Percentiles rank a stretch among this genome's conserved stretches.
These are phyloP conservation scores for Diaporthe caulivora DNA, from an alignment of 2,329 filamentous ascomycete species.

Conservation along the genomic window DNA sequence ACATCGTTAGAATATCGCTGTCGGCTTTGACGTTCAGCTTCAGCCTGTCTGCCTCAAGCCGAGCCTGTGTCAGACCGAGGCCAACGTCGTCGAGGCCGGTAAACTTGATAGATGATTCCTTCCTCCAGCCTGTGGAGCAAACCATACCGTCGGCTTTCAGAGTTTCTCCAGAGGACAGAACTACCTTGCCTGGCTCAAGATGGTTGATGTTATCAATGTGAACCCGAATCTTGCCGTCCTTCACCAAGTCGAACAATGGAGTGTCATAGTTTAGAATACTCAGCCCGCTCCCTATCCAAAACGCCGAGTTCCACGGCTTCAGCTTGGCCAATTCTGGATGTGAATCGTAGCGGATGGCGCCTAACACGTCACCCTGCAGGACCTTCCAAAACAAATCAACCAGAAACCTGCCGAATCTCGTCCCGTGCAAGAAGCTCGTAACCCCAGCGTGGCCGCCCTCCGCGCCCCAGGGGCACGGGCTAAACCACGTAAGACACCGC, in stretches of 20 bases:
- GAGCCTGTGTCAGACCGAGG: slow-evolving; percentile 21
- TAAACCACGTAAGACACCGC: slow-evolving; percentile 74
- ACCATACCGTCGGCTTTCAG: slow-evolving; percentile 61
- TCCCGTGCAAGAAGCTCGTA: slow-evolving; percentile 63
- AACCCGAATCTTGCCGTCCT: slow-evolving; percentile 59
- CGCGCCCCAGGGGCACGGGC: slow-evolving; percentile 73
- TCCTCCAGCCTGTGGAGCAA: slow-evolving; percentile 66
- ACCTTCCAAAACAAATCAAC: slow-evolving; percentile 63
- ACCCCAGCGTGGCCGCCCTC: slow-evolving; percentile 64
- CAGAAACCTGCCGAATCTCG: slow-evolving; percentile 60
- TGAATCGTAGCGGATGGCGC: slow-evolving; percentile 59
- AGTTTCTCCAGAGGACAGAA: slow-evolving; percentile 55
- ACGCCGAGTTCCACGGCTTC: slow-evolving; percentile 55
- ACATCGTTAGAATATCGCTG: slow-evolving; percentile 15
- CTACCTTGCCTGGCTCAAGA: slow-evolving; percentile 54
- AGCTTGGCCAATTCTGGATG: slow-evolving; percentile 55
- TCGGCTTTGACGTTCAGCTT: slow-evolving; percentile 30
- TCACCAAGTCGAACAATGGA: slow-evolving; percentile 64
- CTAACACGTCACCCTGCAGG: slow-evolving; percentile 60
- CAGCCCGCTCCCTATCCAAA: slow-evolving; percentile 63
- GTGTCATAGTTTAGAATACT: slow-evolving; percentile 67
- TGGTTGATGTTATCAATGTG: slow-evolving; percentile 60
- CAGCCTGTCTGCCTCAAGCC: slow-evolving; percentile 24
- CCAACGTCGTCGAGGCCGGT: slow-evolving; percentile 32
- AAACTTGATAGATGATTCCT: slow-evolving; percentile 59